Conservation (phyloP, 805 yeast genomes). For the Metschnikowia koreensis region DNA sequence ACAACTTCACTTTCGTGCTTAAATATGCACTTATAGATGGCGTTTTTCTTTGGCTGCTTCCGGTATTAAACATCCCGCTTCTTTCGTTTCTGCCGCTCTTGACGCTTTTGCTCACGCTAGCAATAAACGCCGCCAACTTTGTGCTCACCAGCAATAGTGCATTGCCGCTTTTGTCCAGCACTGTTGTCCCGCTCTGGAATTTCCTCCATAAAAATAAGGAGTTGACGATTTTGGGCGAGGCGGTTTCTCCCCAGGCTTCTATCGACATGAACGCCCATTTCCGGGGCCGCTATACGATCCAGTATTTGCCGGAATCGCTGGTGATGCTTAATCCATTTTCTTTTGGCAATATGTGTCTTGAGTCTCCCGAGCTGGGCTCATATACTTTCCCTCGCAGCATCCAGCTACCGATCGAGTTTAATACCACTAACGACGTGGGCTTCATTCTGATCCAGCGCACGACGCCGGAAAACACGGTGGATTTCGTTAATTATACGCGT, state of each 20-base stretch:
- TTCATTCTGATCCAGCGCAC: slow-evolving; percentile 61
- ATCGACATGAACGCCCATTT: slow-evolving; percentile 61
- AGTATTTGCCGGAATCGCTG: slow-evolving; percentile 87
- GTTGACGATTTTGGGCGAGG: slow-evolving; percentile 51
- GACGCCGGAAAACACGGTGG: slow-evolving; percentile 51
- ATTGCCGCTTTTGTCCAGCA: slow-evolving; percentile 41
- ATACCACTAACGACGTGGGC: slow-evolving; percentile 73
- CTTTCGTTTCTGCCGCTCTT: slow-evolving; percentile 61
- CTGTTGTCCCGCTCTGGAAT: slow-evolving; percentile 44
- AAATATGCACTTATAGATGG: slow-evolving; percentile 78
- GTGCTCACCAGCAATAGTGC: slow-evolving; percentile 51
- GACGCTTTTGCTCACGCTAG: slow-evolving; percentile 47
- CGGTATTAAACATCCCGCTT: slow-evolving; percentile 73
- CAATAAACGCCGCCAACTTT: slow-evolving; percentile 50
- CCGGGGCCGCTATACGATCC: slow-evolving; percentile 81
- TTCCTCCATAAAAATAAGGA: slow-evolving; percentile 42
- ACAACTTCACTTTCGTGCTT: slow-evolving; percentile 55
- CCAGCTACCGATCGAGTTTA: slow-evolving; percentile 70
- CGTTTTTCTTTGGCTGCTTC: slow-evolving; percentile 63
- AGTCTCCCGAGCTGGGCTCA: slow-evolving; percentile 26
- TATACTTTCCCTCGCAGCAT: slow-evolving; percentile 22
- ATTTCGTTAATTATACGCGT: slow-evolving; percentile 52
- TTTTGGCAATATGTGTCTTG: slow-evolving; percentile 59
- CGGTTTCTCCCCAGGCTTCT: slow-evolving; percentile 36
- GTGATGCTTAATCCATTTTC: slow-evolving; percentile 78